These are phyloP conservation scores for Monoraphidium neglectum DNA, from an alignment of 139 green algal genomes.

Conservation along the genomic window DNA sequence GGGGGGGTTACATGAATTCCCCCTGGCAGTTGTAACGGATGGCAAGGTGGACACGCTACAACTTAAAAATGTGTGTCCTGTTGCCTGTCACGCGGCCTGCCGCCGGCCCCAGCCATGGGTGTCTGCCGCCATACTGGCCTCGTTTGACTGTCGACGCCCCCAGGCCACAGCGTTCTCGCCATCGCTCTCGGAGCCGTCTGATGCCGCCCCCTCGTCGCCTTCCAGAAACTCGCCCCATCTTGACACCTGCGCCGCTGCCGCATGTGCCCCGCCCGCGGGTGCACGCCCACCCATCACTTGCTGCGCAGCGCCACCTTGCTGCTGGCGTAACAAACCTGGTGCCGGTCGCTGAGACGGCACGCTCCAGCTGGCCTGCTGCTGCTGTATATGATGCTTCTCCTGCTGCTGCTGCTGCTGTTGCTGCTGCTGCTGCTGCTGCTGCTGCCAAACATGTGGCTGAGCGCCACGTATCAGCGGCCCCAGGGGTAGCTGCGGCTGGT, in stretches of 20 bases:
- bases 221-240: neutral
- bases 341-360: neutral
- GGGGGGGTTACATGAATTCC: no score
- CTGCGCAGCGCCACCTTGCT: no score
- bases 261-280: no score
- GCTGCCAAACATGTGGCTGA: neutral
- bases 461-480: neutral
- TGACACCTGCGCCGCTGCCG: neutral
- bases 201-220: neutral
- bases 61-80: no score
- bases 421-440: conserved; percentile 4
- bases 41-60: no score
- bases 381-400: neutral
- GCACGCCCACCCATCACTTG: no score
- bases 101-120: no score
- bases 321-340: no score
- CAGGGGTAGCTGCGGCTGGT: neutral
- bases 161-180: neutral
- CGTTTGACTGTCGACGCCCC: no score
- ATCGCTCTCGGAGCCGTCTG: neutral
- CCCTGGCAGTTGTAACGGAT: no score
- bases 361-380: neutral
- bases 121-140: no score
- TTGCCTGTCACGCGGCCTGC: no score
- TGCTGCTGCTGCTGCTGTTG: conserved; percentile 1